These are phyloP conservation scores for Carex pumila DNA, from an alignment of 176 grass and related monocot genomes.

Conservation along the genomic window DNA sequence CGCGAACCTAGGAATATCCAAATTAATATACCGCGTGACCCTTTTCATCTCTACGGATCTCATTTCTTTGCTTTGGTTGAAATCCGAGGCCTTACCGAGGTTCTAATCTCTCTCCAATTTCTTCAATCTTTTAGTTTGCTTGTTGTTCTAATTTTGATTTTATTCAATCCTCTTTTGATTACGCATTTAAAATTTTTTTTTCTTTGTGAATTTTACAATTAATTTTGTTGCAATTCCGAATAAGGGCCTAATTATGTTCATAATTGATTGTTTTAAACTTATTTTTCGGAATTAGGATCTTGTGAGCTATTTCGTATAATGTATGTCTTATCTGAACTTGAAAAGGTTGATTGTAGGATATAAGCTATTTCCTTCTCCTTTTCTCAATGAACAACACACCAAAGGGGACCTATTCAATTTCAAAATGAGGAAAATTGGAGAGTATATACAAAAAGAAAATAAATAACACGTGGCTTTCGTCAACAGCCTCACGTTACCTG, in stretches of 20 bases:
- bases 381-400: neutral
- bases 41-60: neutral
- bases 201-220: neutral
- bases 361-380: neutral
- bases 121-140: neutral
- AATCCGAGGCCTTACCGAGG: neutral
- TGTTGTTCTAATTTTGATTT: neutral
- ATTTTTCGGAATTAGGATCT: neutral
- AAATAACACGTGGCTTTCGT: conserved; percentile 7
- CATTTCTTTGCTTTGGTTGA: neutral
- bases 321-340: neutral
- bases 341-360: neutral
- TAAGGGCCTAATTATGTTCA: neutral
- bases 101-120: neutral
- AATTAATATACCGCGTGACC: neutral
- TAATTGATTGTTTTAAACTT: neutral
- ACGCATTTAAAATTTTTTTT: neutral
- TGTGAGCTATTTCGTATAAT: neutral
- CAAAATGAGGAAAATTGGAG: neutral
- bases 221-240: neutral
- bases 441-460: neutral
- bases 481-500: neutral
- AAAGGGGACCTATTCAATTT: neutral
- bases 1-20: conserved; percentile 11
- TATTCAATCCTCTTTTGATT: neutral